phyloP scores from a whole-genome alignment of 2,329 filamentous ascomycete genomes.

The Colletotrichum tamarilloi region DNA sequence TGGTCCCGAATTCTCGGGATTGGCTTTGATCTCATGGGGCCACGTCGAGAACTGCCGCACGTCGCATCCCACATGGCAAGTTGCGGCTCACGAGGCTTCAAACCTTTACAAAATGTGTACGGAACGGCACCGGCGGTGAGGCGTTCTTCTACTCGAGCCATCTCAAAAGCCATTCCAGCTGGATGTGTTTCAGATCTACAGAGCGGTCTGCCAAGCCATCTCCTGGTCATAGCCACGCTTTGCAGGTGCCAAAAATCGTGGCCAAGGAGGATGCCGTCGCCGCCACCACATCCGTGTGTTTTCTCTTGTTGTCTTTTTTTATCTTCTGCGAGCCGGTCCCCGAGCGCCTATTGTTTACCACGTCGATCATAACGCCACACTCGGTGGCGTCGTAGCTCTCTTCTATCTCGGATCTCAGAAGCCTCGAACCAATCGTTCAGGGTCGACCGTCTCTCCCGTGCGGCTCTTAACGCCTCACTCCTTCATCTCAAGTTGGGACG shows the following conservation, averaged over 20 bases:
- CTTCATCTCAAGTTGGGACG: background rate
- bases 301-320: background rate
- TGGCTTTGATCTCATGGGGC: background rate
- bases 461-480: background rate
- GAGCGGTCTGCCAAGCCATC: background rate
- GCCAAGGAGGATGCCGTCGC: background rate
- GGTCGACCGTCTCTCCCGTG: background rate
- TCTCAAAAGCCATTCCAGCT: background rate
- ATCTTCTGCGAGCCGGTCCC: background rate
- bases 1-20: background rate
- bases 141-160: background rate
- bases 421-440: background rate
- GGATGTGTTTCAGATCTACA: background rate
- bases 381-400: background rate
- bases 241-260: background rate
- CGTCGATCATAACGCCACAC: background rate
- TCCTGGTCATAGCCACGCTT: background rate
- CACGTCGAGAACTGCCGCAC: background rate
- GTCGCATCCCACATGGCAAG: background rate
- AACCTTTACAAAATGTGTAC: background rate
- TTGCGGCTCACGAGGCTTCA: background rate
- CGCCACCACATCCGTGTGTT: background rate
- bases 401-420: background rate
- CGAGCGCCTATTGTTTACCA: background rate
- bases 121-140: background rate